Percentiles rank a stretch among this genome's conserved stretches.
Conservation (phyloP, 1,139 yeast species). For the Pichia sp. region DNA sequence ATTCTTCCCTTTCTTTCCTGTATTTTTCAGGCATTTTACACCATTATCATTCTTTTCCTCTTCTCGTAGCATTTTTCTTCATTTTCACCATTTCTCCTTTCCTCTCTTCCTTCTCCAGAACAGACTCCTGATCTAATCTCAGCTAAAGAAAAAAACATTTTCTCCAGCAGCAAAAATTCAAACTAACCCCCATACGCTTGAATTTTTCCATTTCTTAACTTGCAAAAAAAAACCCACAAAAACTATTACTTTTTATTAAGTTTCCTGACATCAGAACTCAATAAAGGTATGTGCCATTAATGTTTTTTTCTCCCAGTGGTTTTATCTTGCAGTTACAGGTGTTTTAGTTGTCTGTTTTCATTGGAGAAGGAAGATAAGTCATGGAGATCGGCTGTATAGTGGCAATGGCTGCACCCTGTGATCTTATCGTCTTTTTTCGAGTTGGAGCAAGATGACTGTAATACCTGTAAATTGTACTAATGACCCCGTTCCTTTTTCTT, state of each 20-base stretch:
- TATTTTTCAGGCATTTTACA: not conserved
- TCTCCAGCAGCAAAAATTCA: not conserved
- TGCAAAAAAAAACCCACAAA: constrained; percentile 5
- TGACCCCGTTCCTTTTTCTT: not conserved
- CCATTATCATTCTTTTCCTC: not conserved
- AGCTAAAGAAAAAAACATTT: constrained; percentile 8
- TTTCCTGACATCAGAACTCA: not conserved
- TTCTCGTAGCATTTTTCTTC: not conserved
- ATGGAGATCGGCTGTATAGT: not conserved
- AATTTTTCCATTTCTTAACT: constrained; percentile 7
- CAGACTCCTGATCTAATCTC: constrained; percentile 21
- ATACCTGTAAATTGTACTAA: not conserved
- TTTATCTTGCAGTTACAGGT: constrained; percentile 5
- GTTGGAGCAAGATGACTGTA: not conserved
- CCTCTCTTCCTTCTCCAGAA: constrained; percentile 16
- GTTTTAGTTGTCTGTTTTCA: constrained; percentile 11
- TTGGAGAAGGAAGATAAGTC: constrained; percentile 11
- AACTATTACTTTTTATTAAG: not conserved
- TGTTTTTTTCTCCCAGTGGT: not conserved
- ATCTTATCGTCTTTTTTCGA: not conserved
- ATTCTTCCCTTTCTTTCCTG: not conserved
- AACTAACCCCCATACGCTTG: constrained; percentile 14
- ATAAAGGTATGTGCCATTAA: constrained; percentile 9
- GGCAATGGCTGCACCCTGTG: not conserved
- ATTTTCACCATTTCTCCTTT: constrained; percentile 11